phyloP scores from a whole-genome alignment of 148 eudicot species.

The Chenopodium suecicum region DNA sequence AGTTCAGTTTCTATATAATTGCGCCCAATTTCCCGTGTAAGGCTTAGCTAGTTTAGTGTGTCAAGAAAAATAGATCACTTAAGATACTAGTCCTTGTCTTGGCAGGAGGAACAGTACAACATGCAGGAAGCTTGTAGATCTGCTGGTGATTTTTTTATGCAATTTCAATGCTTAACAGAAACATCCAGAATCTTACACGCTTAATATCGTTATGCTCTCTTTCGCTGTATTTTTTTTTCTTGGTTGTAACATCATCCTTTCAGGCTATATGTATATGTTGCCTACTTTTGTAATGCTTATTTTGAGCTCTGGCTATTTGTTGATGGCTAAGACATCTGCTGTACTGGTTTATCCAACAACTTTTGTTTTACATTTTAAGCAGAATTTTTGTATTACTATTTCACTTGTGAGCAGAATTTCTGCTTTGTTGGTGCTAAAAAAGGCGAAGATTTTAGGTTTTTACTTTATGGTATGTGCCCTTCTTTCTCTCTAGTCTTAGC shows the following conservation, averaged over 20 bases:
- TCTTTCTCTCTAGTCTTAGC: too few relatives aligned
- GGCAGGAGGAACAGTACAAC: neutral
- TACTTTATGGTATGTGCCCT: too few relatives aligned
- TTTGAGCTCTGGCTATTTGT: neutral
- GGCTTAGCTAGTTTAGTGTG: neutral
- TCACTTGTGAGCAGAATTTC: neutral
- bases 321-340: neutral
- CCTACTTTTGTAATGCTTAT: conserved; percentile 3
- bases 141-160: neutral
- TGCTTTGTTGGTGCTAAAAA: neutral
- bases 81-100: neutral
- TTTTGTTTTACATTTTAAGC: neutral
- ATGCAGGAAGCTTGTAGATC: neutral
- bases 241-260: neutral
- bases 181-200: neutral
- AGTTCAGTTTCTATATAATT: neutral
- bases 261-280: conserved; percentile 5
- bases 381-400: neutral
- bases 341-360: neutral
- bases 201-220: neutral
- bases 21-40: neutral
- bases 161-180: neutral
- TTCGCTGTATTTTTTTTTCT: too few relatives aligned
- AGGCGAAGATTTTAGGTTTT: too few relatives aligned
- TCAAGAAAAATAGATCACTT: neutral